These are phyloP conservation scores for Termitomyces sp. DNA, from an alignment of 768 basidiomycete species.

Conservation along the genomic window DNA sequence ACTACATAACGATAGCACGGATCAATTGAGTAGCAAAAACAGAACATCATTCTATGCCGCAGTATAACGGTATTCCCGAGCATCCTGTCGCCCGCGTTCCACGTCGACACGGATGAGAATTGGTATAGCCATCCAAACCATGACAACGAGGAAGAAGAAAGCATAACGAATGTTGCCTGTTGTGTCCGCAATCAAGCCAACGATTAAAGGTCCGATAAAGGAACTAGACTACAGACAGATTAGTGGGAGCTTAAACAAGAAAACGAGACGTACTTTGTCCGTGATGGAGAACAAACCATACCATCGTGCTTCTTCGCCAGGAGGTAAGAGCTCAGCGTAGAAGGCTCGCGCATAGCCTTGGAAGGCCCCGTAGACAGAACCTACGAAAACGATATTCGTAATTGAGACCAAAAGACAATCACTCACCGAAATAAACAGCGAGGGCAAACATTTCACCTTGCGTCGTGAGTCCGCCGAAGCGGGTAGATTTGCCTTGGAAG, in stretches of 20 bases:
- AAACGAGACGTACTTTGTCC: conserved; percentile 56
- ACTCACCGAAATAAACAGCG: conserved; percentile 75
- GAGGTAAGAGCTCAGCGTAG: conserved; percentile 83
- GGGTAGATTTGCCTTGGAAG: conserved; percentile 33
- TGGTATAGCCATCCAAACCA: conserved; percentile 81
- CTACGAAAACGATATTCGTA: conserved; percentile 22
- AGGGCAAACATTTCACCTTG: conserved; percentile 82
- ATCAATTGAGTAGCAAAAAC: not conserved
- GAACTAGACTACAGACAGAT: conserved; percentile 66
- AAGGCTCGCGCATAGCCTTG: conserved; percentile 85
- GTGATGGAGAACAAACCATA: conserved; percentile 87
- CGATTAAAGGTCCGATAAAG: conserved; percentile 86
- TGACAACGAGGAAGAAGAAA: conserved; percentile 80
- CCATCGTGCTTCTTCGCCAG: conserved; percentile 87
- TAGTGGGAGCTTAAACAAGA: not conserved
- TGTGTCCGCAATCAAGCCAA: conserved; percentile 80
- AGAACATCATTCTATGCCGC: not conserved
- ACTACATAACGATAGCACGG: not conserved
- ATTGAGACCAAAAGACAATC: not conserved
- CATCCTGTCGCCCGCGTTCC: conserved; percentile 52
- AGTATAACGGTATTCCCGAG: conserved; percentile 31
- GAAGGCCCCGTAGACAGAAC: conserved; percentile 82
- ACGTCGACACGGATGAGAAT: conserved; percentile 68
- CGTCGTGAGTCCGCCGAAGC: conserved; percentile 72
- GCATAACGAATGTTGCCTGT: conserved; percentile 91